phyloP scores from a whole-genome alignment of 805 yeast genomes.

The Pichia deserticola region DNA sequence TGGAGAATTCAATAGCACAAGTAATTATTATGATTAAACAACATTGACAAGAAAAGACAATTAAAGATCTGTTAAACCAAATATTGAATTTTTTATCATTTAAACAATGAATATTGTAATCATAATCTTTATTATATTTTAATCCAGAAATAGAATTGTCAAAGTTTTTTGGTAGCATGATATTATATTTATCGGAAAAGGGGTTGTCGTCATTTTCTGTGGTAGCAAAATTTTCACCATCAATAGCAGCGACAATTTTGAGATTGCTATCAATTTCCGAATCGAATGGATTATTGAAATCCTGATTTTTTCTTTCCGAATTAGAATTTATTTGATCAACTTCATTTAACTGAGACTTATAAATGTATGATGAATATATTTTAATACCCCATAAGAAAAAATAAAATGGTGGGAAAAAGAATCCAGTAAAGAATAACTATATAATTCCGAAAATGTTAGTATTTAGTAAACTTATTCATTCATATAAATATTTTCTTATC shows the following conservation, averaged over 20 bases:
- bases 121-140: background rate
- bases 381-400: conserved; percentile 5
- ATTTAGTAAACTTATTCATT: too few relatives aligned
- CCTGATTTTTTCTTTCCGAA: too few relatives aligned
- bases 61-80: conserved; percentile 15
- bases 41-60: conserved; percentile 12
- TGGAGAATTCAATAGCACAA: conserved; percentile 7
- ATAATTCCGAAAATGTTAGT: too few relatives aligned
- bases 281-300: too few relatives aligned
- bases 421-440: conserved; percentile 10
- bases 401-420: conserved; percentile 5
- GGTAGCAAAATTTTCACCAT: too few relatives aligned
- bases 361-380: background rate
- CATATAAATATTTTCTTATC: too few relatives aligned
- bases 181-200: background rate
- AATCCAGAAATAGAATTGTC: too few relatives aligned
- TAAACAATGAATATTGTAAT: conserved; percentile 13
- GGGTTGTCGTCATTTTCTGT: background rate
- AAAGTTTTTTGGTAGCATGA: background rate
- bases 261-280: too few relatives aligned
- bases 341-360: background rate
- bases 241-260: too few relatives aligned
- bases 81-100: conserved; percentile 7
- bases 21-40: conserved; percentile 9
- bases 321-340: too few relatives aligned